phyloP scores from a whole-genome alignment of 1,284 basidiomycete genomes.

The Quambalaria eucalypti region DNA sequence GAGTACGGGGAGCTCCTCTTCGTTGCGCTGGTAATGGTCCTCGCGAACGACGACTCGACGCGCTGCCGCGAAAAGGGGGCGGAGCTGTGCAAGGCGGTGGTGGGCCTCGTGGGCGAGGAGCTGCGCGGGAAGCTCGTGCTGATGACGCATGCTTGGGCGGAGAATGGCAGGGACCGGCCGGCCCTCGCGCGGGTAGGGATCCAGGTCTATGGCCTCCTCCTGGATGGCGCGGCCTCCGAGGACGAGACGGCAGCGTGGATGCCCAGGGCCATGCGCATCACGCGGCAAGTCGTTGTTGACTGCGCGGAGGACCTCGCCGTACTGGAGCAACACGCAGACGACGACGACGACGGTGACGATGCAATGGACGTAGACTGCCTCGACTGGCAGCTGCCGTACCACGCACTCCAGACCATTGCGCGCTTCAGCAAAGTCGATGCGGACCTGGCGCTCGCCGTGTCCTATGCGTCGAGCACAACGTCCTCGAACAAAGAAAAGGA shows the following conservation, averaged over 20 bases:
- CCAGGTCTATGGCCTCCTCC: slow-evolving; percentile 51
- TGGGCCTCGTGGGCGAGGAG: slow-evolving; percentile 60
- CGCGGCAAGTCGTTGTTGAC: slow-evolving; percentile 14
- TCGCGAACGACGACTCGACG: slow-evolving; percentile 85
- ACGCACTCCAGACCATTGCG: slow-evolving; percentile 60
- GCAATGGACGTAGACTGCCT: slow-evolving; percentile 41
- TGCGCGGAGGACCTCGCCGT: slow-evolving; percentile 26
- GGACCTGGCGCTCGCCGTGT: background rate
- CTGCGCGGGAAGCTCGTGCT: slow-evolving; percentile 58
- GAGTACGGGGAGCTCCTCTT: slow-evolving; percentile 86
- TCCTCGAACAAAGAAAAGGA: background rate
- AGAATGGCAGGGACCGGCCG: slow-evolving; percentile 56
- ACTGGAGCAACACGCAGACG: slow-evolving; percentile 9
- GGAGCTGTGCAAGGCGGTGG: slow-evolving; percentile 67
- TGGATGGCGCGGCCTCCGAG: slow-evolving; percentile 6
- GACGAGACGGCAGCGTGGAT: slow-evolving; percentile 11
- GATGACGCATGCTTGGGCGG: slow-evolving; percentile 72
- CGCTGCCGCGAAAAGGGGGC: slow-evolving; percentile 82
- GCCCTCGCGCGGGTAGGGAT: slow-evolving; percentile 63
- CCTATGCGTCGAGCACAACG: background rate
- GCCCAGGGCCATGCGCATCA: slow-evolving; percentile 11
- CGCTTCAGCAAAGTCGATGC: slow-evolving; percentile 51
- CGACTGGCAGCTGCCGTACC: slow-evolving; percentile 78
- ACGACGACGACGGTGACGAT: slow-evolving; percentile 49
- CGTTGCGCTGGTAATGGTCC: slow-evolving; percentile 78